Conservation (phyloP, 176 grass and related monocot genomes). For the Lolium perenne region DNA sequence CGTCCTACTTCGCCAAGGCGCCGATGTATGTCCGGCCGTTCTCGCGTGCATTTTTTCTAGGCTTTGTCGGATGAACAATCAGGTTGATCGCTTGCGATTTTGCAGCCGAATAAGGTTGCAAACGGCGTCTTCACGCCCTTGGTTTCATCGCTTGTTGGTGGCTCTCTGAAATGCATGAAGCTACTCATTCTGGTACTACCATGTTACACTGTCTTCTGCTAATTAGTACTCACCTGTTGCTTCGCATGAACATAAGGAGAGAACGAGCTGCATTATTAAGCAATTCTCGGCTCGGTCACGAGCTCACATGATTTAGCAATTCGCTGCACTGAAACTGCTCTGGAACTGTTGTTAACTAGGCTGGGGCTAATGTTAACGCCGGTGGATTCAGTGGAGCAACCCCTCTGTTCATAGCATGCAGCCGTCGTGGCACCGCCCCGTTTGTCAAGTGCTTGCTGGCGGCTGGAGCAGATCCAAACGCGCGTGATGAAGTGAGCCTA, state of each 20-base stretch:
- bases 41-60: not conserved
- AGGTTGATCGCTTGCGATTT: not conserved
- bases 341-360: not conserved
- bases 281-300: not conserved
- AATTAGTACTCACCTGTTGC: not conserved
- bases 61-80: not conserved
- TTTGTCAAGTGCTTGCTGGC: slow-evolving; percentile 13
- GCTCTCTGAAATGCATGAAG: slow-evolving; percentile 21
- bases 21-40: slow-evolving; percentile 5
- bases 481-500: not conserved
- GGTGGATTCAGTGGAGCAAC: slow-evolving; percentile 5
- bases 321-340: not conserved
- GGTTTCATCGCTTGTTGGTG: slow-evolving; percentile 2
- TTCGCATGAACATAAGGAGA: not conserved
- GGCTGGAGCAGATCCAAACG: slow-evolving; percentile 32
- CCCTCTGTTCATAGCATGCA: slow-evolving; percentile 30
- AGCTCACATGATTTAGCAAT: not conserved
- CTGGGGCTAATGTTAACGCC: slow-evolving; percentile 16
- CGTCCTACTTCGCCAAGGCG: slow-evolving; percentile 10
- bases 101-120: slow-evolving; percentile 24
- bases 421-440: not conserved
- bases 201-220: not conserved
- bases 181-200: not conserved
- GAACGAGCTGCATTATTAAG: not conserved
- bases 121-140: slow-evolving; percentile 21